Evolutionary conservation across 225 moss, liverwort and hornwort species (phyloP), one percentile per base, ranked within the genome.

Genomic region (Sphagnum tenellum): DNA sequence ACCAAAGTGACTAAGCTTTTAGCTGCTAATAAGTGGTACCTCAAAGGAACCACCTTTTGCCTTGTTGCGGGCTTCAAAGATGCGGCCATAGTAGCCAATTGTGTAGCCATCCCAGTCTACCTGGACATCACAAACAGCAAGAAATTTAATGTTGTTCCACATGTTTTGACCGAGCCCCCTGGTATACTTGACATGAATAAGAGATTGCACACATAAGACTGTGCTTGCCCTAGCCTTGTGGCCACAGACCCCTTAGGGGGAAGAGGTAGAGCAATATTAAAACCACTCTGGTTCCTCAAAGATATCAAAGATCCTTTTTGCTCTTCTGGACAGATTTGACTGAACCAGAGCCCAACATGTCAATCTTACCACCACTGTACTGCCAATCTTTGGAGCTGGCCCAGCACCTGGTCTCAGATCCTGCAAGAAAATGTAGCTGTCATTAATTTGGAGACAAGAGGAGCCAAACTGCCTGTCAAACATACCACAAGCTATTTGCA

Each of bases 51-150:
- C 93, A 72, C 93, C 98, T 72, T 93, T 98, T 64, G 90, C 87
- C 86, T 89, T 98, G 64, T 98, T 98, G 56, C 93, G 92, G 73
- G 98, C 98, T 85, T 98, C 90, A 69, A 98, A 98, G 44, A 98
- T 93, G 69, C 86, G 88, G 57, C 98, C 98, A 53, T 98, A 98
- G 67, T 98, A 98, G 65, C 98, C 98, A 47, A 98, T 98, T 3
- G 98, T 93, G 81, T 98, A 98, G 44, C 93, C 93, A 71, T 89
- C 98, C 98, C 98, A 98, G 67, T 98, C 98, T 60, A 98, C 81
- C 94, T 95, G 67, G 64, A 59, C 48, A 70, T 44, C 3, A 45
- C 6, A 10, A n/a, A 52, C 52, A 6, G 29, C 29, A 1, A 29
- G 29, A 29, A 29, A 29, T 29, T 29, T 29, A 0, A 29, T 29